phyloP scores from a whole-genome alignment of 306 rosid genomes.

The Inga leiocalycina region DNA sequence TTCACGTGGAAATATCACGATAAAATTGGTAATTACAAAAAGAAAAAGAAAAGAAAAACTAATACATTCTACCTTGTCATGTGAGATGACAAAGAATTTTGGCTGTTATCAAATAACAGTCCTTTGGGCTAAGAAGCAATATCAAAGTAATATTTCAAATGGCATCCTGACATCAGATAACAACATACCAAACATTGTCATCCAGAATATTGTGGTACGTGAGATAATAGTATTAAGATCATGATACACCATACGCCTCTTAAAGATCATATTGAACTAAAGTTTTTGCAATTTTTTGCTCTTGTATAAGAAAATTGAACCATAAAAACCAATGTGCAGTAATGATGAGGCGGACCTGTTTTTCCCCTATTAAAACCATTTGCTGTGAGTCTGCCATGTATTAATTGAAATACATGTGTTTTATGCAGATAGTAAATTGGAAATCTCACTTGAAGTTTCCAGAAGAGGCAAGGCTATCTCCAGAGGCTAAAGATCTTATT shows the following conservation, averaged over 20 bases:
- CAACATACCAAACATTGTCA: too few relatives aligned
- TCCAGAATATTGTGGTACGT: not conserved
- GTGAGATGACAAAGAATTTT: not conserved
- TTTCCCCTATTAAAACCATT: slow-evolving; percentile 5
- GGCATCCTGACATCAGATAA: too few relatives aligned
- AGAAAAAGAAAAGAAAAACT: not conserved
- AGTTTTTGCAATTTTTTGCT: slow-evolving; percentile 4
- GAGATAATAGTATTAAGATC: not conserved
- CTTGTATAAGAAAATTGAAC: not conserved
- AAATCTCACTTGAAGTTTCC: slow-evolving; percentile 95
- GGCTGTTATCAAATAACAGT: too few relatives aligned
- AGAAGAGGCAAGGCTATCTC: slow-evolving; percentile 86
- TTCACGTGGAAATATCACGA: not conserved
- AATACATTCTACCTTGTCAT: not conserved
- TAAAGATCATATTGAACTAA: not conserved
- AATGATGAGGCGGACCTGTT: slow-evolving; percentile 15
- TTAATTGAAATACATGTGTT: slow-evolving; percentile 16
- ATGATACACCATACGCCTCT: not conserved
- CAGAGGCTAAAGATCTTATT: slow-evolving; percentile 82
- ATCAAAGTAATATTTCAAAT: too few relatives aligned
- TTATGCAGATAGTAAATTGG: slow-evolving; percentile 90
- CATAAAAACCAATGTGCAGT: slow-evolving; percentile 13
- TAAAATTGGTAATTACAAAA: not conserved
- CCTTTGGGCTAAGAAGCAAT: too few relatives aligned
- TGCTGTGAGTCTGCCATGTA: slow-evolving; percentile 3